Evolutionary conservation across 2,329 filamentous ascomycete species (phyloP).

Genomic region (Fusarium austroafricanum): DNA sequence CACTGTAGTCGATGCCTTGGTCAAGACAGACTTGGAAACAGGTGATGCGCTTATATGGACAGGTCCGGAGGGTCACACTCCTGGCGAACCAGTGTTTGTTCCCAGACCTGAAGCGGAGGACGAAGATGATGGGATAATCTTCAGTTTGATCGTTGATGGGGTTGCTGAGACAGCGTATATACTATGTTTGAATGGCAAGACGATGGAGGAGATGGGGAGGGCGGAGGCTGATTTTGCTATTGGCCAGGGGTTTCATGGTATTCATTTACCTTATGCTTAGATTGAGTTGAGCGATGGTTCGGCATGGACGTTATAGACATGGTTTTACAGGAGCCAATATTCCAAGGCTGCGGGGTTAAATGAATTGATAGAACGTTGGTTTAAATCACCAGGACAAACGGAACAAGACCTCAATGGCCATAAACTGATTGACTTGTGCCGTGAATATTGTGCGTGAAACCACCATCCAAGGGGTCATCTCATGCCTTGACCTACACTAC

Average conservation of each 20-base stretch:
- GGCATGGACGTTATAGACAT: background rate
- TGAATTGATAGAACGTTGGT: background rate
- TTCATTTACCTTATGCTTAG: slow-evolving; percentile 52
- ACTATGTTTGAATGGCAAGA: slow-evolving; percentile 71
- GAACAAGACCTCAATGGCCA: no score
- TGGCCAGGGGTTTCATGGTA: slow-evolving; percentile 73
- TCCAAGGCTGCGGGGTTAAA: background rate
- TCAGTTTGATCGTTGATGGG: slow-evolving; percentile 74
- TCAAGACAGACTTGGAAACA: slow-evolving; percentile 72
- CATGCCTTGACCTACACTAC: background rate
- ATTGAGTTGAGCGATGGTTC: background rate
- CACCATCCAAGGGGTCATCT: background rate
- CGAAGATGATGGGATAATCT: slow-evolving; percentile 73
- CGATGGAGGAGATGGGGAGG: slow-evolving; percentile 71
- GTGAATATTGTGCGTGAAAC: background rate
- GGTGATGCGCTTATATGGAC: slow-evolving; percentile 67
- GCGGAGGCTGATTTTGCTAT: slow-evolving; percentile 72
- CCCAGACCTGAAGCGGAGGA: slow-evolving; percentile 55
- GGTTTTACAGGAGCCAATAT: background rate
- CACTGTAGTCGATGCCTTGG: slow-evolving; percentile 70
- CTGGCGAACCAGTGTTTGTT: slow-evolving; percentile 77
- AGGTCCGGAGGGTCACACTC: slow-evolving; percentile 68
- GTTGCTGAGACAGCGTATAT: slow-evolving; percentile 70
- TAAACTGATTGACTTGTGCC: no score
- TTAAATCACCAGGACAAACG: background rate